These are phyloP conservation scores for Lasiosphaeriaceae sp. DNA, from an alignment of 495 filamentous ascomycete species.

Conservation along the genomic window DNA sequence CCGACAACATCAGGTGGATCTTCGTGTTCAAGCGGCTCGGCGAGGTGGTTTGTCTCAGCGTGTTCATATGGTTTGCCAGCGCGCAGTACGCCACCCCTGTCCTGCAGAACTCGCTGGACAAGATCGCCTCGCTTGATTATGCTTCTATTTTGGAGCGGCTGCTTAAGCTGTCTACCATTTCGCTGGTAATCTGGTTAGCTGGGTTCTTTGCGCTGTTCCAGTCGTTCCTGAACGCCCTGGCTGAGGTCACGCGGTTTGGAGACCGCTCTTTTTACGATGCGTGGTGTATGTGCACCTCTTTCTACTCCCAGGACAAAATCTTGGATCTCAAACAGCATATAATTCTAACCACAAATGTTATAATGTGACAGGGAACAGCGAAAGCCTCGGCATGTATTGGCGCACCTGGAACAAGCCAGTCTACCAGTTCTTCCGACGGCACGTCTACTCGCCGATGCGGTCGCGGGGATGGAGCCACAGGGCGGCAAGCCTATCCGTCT, in stretches of 20 bases:
- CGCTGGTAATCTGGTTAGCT: constrained; percentile 89
- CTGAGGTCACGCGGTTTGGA: constrained; percentile 84
- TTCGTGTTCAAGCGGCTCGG: constrained; percentile 79
- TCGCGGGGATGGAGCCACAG: constrained; percentile 70
- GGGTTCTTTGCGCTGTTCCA: constrained; percentile 98
- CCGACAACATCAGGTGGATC: constrained; percentile 68
- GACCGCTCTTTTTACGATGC: constrained; percentile 94
- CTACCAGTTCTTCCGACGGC: constrained; percentile 90
- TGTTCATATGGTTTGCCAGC: constrained; percentile 88
- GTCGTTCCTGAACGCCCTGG: constrained; percentile 79
- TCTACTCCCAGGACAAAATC: no score
- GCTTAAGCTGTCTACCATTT: constrained; percentile 92
- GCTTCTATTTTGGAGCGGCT: constrained; percentile 79
- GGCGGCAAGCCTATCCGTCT: constrained; percentile 71
- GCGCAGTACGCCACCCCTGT: constrained; percentile 93
- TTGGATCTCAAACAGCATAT: no score
- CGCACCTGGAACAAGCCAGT: constrained; percentile 96
- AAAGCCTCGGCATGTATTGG: constrained; percentile 85
- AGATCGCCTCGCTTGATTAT: constrained; percentile 77
- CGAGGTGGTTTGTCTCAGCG: constrained; percentile 68
- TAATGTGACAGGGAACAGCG: constrained; percentile 61
- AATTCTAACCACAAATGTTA: neutral
- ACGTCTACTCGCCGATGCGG: constrained; percentile 82
- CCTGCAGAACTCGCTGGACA: constrained; percentile 80
- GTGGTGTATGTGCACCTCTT: constrained; percentile 58